A percentile compares a stretch with the other conserved stretches of the same genome.
Conservation (phyloP, 139 green algal species). For the Spirogloea muscicola region DNA sequence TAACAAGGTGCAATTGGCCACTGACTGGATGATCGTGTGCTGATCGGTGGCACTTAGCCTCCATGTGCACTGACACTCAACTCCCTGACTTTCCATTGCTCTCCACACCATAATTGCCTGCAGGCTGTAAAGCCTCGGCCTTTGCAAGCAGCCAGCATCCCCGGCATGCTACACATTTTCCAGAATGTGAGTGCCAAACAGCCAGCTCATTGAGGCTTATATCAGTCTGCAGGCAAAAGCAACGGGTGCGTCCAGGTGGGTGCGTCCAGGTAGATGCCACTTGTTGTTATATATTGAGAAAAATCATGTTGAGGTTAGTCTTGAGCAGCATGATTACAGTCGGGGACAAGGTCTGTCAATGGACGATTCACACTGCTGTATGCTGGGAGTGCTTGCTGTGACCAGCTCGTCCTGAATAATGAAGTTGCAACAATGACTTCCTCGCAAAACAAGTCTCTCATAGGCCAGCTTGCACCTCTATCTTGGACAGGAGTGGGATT, state of each 20-base stretch:
- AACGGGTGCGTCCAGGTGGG: too few relatives aligned
- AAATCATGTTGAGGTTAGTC: too few relatives aligned
- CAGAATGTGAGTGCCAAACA: slow-evolving; percentile 70
- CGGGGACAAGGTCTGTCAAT: not conserved
- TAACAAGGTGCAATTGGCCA: slow-evolving; percentile 4
- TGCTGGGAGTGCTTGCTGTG: not conserved
- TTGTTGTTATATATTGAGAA: not conserved
- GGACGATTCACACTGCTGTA: not conserved
- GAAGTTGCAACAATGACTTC: not conserved
- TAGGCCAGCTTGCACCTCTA: not conserved
- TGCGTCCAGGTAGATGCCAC: not conserved
- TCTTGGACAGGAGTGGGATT: slow-evolving; percentile 82
- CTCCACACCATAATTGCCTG: slow-evolving; percentile 3
- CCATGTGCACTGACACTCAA: not conserved
- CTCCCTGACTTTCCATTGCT: not conserved
- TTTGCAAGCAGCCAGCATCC: slow-evolving; percentile 77
- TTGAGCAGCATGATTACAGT: not conserved
- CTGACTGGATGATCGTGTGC: not conserved
- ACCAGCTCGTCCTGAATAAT: not conserved
- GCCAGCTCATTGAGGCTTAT: not conserved
- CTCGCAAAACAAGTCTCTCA: not conserved
- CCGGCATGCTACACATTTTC: slow-evolving; percentile 83
- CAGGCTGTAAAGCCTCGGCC: slow-evolving; percentile 77
- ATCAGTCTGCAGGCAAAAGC: not conserved
- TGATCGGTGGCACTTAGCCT: not conserved